These are phyloP conservation scores for Scedosporium aurantiacum DNA, from an alignment of 2,329 filamentous ascomycete genomes.

Conservation along the genomic window DNA sequence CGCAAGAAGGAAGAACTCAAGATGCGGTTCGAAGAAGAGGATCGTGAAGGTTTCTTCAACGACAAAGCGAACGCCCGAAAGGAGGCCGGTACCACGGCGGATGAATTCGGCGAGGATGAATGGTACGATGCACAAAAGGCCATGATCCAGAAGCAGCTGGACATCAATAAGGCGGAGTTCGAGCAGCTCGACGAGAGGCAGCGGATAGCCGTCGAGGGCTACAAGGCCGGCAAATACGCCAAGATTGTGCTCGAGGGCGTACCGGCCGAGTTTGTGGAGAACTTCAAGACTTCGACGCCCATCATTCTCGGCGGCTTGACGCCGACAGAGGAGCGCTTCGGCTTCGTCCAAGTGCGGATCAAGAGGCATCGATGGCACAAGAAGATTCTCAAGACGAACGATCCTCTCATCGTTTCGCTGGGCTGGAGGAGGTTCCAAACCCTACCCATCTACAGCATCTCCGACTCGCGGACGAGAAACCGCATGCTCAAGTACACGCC, in stretches of 20 bases:
- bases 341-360: slow-evolving; percentile 89
- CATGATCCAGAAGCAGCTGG: slow-evolving; percentile 83
- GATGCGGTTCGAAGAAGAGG: slow-evolving; percentile 91
- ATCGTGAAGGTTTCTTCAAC: slow-evolving; percentile 89
- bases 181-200: slow-evolving; percentile 77
- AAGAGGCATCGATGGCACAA: slow-evolving; percentile 99
- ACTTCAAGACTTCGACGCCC: slow-evolving; percentile 73
- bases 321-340: slow-evolving; percentile 89
- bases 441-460: slow-evolving; percentile 86
- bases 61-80: slow-evolving; percentile 69
- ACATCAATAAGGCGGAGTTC: slow-evolving; percentile 94
- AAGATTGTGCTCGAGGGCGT: slow-evolving; percentile 83
- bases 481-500: slow-evolving; percentile 98
- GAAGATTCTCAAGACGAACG: slow-evolving; percentile 96
- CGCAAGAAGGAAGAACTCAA: slow-evolving; percentile 89
- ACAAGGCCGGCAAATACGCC: slow-evolving; percentile 84
- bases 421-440: slow-evolving; percentile 95
- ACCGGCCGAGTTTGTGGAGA: slow-evolving; percentile 76
- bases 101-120: slow-evolving; percentile 92
- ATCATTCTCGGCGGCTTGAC: slow-evolving; percentile 86
- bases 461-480: slow-evolving; percentile 84
- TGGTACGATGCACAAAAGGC: slow-evolving; percentile 99
- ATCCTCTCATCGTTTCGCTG: slow-evolving; percentile 91
- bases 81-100: slow-evolving; percentile 50
- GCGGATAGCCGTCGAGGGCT: slow-evolving; percentile 75